Conservation (phyloP, 352 stramenopile genomes). For the Phytophthora macrochlamydospora region DNA sequence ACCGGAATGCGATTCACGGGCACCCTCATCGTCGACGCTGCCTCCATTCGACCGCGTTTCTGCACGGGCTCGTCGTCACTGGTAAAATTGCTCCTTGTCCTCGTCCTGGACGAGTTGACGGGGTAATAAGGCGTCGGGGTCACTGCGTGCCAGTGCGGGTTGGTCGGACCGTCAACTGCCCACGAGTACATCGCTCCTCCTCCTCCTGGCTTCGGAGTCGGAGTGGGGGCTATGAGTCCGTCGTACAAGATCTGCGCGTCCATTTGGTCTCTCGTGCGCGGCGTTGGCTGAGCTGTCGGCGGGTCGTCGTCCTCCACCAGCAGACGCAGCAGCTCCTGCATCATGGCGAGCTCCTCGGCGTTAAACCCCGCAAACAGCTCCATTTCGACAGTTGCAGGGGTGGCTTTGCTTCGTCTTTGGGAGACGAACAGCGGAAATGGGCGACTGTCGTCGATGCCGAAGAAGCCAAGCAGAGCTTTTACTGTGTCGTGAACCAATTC, state of each 20-base stretch:
- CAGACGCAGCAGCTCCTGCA: conserved; percentile 41
- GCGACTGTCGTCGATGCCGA: too few species aligned
- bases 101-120: conserved; percentile 17
- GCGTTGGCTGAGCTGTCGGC: conserved; percentile 25
- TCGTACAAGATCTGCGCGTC: conserved; percentile 28
- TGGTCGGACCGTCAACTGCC: conserved; percentile 14
- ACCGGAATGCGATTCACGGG: conserved; percentile 26
- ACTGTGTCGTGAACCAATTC: conserved; percentile 1
- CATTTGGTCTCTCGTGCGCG: conserved; percentile 16
- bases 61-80: conserved; percentile 37
- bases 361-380: conserved; percentile 46
- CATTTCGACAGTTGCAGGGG: conserved; percentile 29
- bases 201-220: conserved; percentile 19
- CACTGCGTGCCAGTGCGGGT: conserved; percentile 29
- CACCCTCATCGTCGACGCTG: conserved; percentile 23
- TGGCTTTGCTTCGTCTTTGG: conserved; percentile 20
- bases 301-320: conserved; percentile 39
- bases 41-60: conserved; percentile 36
- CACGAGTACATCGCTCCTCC: conserved; percentile 17
- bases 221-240: not conserved
- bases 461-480: not conserved
- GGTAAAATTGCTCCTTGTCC: conserved; percentile 37
- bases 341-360: conserved; percentile 45
- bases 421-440: conserved; percentile 29
- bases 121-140: conserved; percentile 14